A percentile compares a stretch with the other conserved stretches of the same genome.
phyloP scores from a whole-genome alignment of 1,284 basidiomycete species.

The Tilletiaria anomala region DNA sequence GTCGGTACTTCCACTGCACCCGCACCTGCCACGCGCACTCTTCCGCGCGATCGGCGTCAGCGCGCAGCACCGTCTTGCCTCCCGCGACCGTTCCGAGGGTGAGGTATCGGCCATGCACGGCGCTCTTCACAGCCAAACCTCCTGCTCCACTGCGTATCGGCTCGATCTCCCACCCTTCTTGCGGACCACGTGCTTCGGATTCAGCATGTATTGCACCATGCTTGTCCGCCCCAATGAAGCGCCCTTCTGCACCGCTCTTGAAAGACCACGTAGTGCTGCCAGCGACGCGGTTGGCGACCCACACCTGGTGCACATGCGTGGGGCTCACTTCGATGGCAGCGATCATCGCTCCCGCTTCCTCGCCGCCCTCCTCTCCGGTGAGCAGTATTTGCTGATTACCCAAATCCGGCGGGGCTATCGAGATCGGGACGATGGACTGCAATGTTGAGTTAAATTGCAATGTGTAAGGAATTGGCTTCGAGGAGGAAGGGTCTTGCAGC shows the following conservation, averaged over 20 bases:
- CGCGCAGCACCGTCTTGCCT: conserved; percentile 14
- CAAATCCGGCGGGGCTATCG: conserved; percentile 2
- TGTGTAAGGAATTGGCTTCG: conserved; percentile 2
- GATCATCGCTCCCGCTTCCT: neutral
- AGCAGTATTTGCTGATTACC: no score
- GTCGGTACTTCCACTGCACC: conserved; percentile 31
- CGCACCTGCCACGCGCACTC: conserved; percentile 11
- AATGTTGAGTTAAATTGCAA: conserved; percentile 11
- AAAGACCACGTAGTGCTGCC: conserved; percentile 17
- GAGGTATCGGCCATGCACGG: conserved; percentile 16
- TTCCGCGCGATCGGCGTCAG: conserved; percentile 8
- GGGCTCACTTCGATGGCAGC: conserved; percentile 9
- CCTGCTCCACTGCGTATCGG: neutral
- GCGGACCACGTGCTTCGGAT: conserved; percentile 27
- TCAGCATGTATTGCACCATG: conserved; percentile 12
- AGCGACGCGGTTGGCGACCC: conserved; percentile 17
- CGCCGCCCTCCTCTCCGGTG: no score
- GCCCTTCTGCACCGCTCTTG: conserved; percentile 23
- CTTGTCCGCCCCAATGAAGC: conserved; percentile 19
- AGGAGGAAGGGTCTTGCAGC: neutral
- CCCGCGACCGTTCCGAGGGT: conserved; percentile 12
- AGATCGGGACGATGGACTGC: conserved; percentile 10
- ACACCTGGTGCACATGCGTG: conserved; percentile 27
- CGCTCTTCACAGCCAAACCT: conserved; percentile 8
- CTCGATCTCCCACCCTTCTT: conserved; percentile 19